Conservation (phyloP, 768 basidiomycete species). For the Daedaleopsis sinensis region DNA sequence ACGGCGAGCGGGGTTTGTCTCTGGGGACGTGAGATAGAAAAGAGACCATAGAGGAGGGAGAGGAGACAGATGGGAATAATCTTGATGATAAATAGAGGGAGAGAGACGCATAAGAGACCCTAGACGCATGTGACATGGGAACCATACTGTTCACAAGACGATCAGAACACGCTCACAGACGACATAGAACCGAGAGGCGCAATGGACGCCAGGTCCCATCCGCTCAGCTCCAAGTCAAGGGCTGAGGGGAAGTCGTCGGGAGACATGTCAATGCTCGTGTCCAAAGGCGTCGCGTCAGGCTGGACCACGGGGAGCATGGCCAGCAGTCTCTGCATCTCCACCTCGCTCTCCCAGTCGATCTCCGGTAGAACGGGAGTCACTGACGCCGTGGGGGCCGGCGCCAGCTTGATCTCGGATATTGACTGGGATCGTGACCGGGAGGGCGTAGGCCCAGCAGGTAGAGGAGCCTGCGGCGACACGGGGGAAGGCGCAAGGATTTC, state of each 20-base stretch:
- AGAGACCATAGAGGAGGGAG: constrained; percentile 22
- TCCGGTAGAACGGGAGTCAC: constrained; percentile 25
- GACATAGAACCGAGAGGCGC: constrained; percentile 16
- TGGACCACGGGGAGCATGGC: constrained; percentile 49
- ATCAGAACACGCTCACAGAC: constrained; percentile 30
- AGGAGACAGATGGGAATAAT: constrained; percentile 9
- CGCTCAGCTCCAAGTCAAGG: constrained; percentile 35
- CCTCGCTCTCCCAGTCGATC: constrained; percentile 43
- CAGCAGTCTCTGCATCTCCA: constrained; percentile 64
- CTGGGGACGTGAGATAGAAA: constrained; percentile 3
- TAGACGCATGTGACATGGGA: constrained; percentile 10
- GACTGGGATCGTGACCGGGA: constrained; percentile 21
- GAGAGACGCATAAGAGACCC: constrained; percentile 14
- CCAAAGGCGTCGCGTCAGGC: constrained; percentile 27
- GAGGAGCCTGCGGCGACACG: constrained; percentile 35
- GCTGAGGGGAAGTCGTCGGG: constrained; percentile 29
- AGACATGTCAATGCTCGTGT: constrained; percentile 13
- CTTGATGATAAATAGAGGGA: constrained; percentile 17
- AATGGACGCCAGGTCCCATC: constrained; percentile 26
- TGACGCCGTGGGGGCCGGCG: constrained; percentile 26
- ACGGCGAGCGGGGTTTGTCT: constrained; percentile 5
- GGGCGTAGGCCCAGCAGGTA: constrained; percentile 31
- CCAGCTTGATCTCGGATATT: constrained; percentile 19
- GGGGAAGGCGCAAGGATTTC: constrained; percentile 66
- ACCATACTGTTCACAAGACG: constrained; percentile 9